Evolutionary conservation across 1,139 yeast species (phyloP), one percentile per base, ranked within the genome.

Genomic region (Taphrina sp.): DNA sequence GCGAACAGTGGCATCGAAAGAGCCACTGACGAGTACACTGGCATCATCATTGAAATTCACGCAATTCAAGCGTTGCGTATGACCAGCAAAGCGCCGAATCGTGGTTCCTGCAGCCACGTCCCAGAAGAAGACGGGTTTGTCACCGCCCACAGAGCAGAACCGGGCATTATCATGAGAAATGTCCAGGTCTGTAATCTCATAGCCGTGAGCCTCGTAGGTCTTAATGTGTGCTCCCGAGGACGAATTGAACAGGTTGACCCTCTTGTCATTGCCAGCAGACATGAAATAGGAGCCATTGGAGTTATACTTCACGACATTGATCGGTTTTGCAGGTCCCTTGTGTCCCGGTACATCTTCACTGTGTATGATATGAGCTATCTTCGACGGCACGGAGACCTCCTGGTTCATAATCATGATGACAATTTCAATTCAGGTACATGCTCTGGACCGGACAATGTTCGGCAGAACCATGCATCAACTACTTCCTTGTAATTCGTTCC

Each of bases 111-210:
- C 52, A 8, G 65, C 58, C 3, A 68, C 70, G 57, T 71, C 73
- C 72, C 74, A 72, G 3, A 67, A 57, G 49, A 62, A 65, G 3
- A 67, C 68, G 7, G 65, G 61, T n/a, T 70, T 60, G 55, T 71
- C 74, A 3, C 72, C 72, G 14, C 74, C 73, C 20, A 69, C 66
- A 46, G 71, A 65, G 28, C 66, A 72, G 56, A 71, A 69, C 58
- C 42, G 59, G 23, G 68, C 49, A 52, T 66, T 67, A 52, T 70
- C 72, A 10, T 44, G 58, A 10, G 68, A 51, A 5, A 70, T 64
- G 3, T 65, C 64, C 5, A 70, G 59, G 56, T 66, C 72, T 16
- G 69, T 62, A 7, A 70, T 68, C 47, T 67, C 72, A 46, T 67
- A 64, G 7, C 69, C 69, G 51, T 70, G 73, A 56, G 54, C 60